These are phyloP conservation scores for Nicotiana benthamiana DNA, from an alignment of 257 asterid genomes.

Conservation along the genomic window DNA sequence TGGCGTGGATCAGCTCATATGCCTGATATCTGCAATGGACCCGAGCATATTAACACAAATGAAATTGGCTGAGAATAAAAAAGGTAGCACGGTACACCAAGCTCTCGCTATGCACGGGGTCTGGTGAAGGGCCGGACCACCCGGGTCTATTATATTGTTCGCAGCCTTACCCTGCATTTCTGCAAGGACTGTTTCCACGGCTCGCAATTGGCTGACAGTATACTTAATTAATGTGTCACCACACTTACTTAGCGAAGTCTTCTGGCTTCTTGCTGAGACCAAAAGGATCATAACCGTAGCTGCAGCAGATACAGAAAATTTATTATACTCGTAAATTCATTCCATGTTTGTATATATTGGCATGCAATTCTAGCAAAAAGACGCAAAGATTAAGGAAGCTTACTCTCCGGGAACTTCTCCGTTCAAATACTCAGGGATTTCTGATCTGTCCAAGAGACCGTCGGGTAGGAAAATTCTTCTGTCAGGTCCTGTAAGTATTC, in stretches of 20 bases:
- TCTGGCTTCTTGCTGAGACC: conserved; percentile 96
- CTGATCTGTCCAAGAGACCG: conserved; percentile 91
- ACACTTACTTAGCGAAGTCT: conserved; percentile 67
- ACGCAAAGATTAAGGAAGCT: conserved; percentile 12
- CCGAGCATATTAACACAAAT: neutral
- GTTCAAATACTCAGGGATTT: conserved; percentile 84
- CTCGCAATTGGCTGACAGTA: neutral
- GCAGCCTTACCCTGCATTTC: too few relatives aligned
- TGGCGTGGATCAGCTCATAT: conserved; percentile 75
- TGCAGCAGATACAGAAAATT: conserved; percentile 13
- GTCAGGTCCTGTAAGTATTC: conserved; percentile 69
- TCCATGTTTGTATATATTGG: neutral
- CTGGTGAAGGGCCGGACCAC: too few relatives aligned
- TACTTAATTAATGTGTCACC: neutral
- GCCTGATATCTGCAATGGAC: conserved; percentile 65
- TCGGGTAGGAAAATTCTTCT: conserved; percentile 92
- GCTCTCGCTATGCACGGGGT: too few relatives aligned
- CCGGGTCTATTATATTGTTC: too few relatives aligned
- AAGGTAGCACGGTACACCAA: too few relatives aligned
- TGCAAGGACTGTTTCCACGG: too few relatives aligned
- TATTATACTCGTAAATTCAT: neutral
- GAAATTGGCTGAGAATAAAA: too few relatives aligned
- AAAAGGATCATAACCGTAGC: conserved; percentile 97
- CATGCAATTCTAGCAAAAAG: too few relatives aligned
- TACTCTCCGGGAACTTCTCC: conserved; percentile 99